A percentile compares a stretch with the other conserved stretches of the same genome.
Evolutionary conservation across 129 eudicot species (phyloP).

Genomic region (Flaveria linearis): DNA sequence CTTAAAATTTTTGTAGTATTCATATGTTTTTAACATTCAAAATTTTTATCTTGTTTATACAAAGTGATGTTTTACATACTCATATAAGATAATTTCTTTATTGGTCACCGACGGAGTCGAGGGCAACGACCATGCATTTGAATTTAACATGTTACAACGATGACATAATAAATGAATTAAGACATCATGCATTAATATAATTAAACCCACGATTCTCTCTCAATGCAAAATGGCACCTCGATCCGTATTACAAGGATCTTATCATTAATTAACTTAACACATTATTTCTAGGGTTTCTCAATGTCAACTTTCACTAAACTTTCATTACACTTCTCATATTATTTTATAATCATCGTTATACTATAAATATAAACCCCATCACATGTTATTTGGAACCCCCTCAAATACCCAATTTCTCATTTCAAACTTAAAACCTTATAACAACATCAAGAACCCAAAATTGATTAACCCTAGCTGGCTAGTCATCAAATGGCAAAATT

Average conservation of each 20-base stretch:
- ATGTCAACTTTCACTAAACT: conserved; percentile 46
- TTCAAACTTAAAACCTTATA: conserved; percentile 2
- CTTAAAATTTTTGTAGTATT: too few relatives aligned
- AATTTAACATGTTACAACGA: conserved; percentile 26
- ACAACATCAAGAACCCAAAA: conserved; percentile 6
- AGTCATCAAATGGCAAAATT: conserved; percentile 29
- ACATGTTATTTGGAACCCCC: conserved; percentile 28
- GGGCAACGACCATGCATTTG: conserved; percentile 29
- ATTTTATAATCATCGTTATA: conserved; percentile 7
- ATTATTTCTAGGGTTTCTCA: conserved; percentile 39
- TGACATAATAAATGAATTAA: conserved; percentile 31
- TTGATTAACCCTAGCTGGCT: background rate
- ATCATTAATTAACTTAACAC: conserved; percentile 29
- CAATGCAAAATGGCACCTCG: conserved; percentile 42
- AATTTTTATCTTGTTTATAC: too few relatives aligned
- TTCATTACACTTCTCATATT: conserved; percentile 22
- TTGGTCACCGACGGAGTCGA: conserved; percentile 24
- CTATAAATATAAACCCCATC: conserved; percentile 32
- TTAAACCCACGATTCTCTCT: conserved; percentile 43
- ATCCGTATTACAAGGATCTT: conserved; percentile 51
- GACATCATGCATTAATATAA: conserved; percentile 25
- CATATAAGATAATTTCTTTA: background rate
- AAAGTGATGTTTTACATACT: too few relatives aligned
- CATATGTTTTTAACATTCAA: too few relatives aligned
- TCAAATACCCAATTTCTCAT: conserved; percentile 18